Base-by-base conservation (phyloP, 345 rosid genomes). In the Mangifera indica region DNA sequence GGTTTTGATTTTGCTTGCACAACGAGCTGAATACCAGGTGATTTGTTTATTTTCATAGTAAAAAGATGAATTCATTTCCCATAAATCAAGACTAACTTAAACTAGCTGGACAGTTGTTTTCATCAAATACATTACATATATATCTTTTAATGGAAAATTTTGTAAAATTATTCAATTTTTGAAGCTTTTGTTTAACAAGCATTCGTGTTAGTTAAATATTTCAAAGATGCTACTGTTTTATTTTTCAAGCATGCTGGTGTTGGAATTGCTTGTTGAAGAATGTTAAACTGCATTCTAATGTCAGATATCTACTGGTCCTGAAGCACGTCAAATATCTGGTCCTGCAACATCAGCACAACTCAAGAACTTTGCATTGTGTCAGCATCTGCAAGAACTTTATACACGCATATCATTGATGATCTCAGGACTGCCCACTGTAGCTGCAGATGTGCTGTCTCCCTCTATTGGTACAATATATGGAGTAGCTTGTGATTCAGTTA, bases 21-120 rank as follows among this genome's bases (percentile, higher is more conserved):
- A 87, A 77, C 89, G 97, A 71, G 94, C 98, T 60, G 98, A 96
- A 78, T 91, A 87, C 83, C 98, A 93, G 99, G 98, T 93, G 83
- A 73, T n/a, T 29, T 46, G 40, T 15, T n/a, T n/a, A n/a, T 24
- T n/a, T 61, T 24, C 42, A 37, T 5, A 37, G 42, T 37, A 37
- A 37, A 37, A 37, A 5, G 49, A 18, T 52, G 49, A 22, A 18
- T n/a, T 34, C 21, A 10, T 67, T 67, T 67, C 13, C 49, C 42
- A 13, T 32, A n/a, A 53, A 53, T 22, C n/a, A 2, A 5, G 60
- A 67, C 40, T 18, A 67, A 49, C 71, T n/a, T 40, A 34, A 13
- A 40, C 12, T 37, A 22, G 21, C 13, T 21, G 21, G 60, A 66
- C 18, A 25, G 20, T 53, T 54, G 26, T 56, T 69, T 69, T 37